Evolutionary conservation across 768 basidiomycete genomes (phyloP).

Genomic region (Ramaria sp.): DNA sequence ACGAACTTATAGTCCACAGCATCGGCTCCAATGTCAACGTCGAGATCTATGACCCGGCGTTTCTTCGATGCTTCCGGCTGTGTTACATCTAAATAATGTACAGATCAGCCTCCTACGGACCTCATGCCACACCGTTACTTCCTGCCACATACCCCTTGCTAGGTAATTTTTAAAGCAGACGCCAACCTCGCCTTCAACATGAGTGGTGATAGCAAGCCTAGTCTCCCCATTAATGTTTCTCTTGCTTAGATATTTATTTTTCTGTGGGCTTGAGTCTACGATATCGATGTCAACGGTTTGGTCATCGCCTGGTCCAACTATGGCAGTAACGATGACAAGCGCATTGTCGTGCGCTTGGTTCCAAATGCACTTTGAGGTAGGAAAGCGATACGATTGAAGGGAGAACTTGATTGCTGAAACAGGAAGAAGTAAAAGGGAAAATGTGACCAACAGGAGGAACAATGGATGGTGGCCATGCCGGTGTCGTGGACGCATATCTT

Average conservation of each 20-base stretch:
- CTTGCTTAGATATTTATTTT: constrained; percentile 88
- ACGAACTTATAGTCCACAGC: constrained; percentile 97
- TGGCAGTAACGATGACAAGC: constrained; percentile 93
- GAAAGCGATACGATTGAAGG: constrained; percentile 60
- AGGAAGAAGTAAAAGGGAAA: constrained; percentile 20
- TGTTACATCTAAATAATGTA: constrained; percentile 31
- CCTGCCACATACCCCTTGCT: constrained; percentile 47
- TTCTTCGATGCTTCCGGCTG: constrained; percentile 37
- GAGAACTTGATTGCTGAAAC: constrained; percentile 74
- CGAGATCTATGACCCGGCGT: constrained; percentile 74
- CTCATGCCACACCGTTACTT: not conserved
- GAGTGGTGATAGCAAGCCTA: constrained; percentile 86
- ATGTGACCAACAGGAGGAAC: constrained; percentile 19
- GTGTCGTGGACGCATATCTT: not conserved
- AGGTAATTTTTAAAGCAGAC: constrained; percentile 87
- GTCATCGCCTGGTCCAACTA: constrained; percentile 61
- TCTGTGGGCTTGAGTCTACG: constrained; percentile 72
- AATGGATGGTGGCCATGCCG: not conserved
- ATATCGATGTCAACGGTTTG: constrained; percentile 94
- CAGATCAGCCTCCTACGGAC: not conserved
- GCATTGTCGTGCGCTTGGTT: constrained; percentile 79
- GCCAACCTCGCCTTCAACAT: constrained; percentile 88
- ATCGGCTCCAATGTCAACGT: constrained; percentile 96
- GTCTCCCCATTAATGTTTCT: constrained; percentile 83
- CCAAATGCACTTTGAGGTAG: constrained; percentile 86